phyloP scores from a whole-genome alignment of 2,329 filamentous ascomycete genomes.

The Amauroascus verrucosus region DNA sequence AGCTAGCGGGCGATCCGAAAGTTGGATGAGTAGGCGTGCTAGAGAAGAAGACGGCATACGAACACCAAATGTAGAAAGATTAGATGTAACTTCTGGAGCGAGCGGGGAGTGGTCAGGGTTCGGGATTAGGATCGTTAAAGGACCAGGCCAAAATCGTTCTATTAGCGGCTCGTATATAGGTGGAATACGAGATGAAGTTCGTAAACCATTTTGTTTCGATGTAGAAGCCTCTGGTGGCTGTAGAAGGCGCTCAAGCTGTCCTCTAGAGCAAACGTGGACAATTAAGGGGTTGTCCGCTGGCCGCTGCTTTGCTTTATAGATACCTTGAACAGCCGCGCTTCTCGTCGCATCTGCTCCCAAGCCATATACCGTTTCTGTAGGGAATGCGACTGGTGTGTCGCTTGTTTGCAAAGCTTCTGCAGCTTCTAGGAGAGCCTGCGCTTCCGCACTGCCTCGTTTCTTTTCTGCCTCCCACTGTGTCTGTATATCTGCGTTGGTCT shows the following conservation, averaged over 20 bases:
- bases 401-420: conserved; percentile 55
- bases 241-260: conserved; percentile 60
- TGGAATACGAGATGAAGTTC: conserved; percentile 45
- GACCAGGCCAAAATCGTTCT: conserved; percentile 82
- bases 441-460: conserved; percentile 35
- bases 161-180: conserved; percentile 69
- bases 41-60: conserved; percentile 79
- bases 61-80: conserved; percentile 72
- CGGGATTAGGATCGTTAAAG: conserved; percentile 79
- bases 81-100: conserved; percentile 85
- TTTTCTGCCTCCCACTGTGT: conserved; percentile 34
- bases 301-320: conserved; percentile 80
- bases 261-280: conserved; percentile 73
- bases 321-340: conserved; percentile 73
- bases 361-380: conserved; percentile 95
- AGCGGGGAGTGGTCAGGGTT: conserved; percentile 60
- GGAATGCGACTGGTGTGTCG: conserved; percentile 78
- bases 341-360: conserved; percentile 92
- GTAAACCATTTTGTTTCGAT: conserved; percentile 22
- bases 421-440: conserved; percentile 50
- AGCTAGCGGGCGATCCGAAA: conserved; percentile 68
- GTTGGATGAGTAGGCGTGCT: conserved; percentile 76
- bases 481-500: conserved; percentile 25
- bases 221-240: conserved; percentile 21
- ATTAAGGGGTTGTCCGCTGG: conserved; percentile 94